These are phyloP conservation scores for Phytophthora crassamura DNA, from an alignment of 352 stramenopile genomes.

Conservation along the genomic window DNA sequence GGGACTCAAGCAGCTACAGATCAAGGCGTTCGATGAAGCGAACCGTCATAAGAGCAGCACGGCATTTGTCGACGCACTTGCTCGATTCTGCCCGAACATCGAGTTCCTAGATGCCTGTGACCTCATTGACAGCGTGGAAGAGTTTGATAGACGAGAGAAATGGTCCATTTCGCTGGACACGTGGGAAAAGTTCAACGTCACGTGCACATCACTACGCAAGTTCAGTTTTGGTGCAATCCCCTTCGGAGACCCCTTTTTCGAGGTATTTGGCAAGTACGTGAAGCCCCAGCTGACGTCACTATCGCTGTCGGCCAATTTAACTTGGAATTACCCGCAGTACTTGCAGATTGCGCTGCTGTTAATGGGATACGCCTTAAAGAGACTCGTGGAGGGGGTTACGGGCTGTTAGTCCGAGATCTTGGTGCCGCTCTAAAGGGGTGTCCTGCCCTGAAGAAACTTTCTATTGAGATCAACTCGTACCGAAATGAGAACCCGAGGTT, in stretches of 20 bases:
- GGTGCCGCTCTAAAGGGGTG: background rate
- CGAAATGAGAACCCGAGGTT: too few relatives aligned
- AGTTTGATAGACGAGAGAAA: slow-evolving; percentile 17
- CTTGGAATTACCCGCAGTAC: slow-evolving; percentile 38
- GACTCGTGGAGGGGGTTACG: slow-evolving; percentile 1
- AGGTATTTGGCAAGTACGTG: slow-evolving; percentile 29
- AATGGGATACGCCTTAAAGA: background rate
- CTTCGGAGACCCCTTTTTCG: slow-evolving; percentile 42
- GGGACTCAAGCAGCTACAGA: slow-evolving; percentile 28
- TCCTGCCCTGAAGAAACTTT: background rate
- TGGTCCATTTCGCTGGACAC: slow-evolving; percentile 25
- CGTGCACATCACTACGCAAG: slow-evolving; percentile 21
- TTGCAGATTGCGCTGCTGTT: slow-evolving; percentile 12
- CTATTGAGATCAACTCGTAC: background rate
- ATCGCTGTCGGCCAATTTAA: slow-evolving; percentile 27
- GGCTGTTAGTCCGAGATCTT: slow-evolving; percentile 16
- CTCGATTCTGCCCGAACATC: slow-evolving; percentile 27
- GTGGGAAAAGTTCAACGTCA: slow-evolving; percentile 30
- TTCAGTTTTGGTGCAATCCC: slow-evolving; percentile 34
- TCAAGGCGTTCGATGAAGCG: slow-evolving; percentile 19
- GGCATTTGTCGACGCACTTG: slow-evolving; percentile 28
- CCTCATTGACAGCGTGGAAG: slow-evolving; percentile 12
- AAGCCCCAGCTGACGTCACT: slow-evolving; percentile 36
- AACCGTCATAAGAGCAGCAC: slow-evolving; percentile 3
- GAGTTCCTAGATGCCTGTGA: slow-evolving; percentile 30